Evolutionary conservation across 129 eudicot genomes (phyloP), one percentile per base, ranked within the genome.

Genomic region (Tagetes erecta): DNA sequence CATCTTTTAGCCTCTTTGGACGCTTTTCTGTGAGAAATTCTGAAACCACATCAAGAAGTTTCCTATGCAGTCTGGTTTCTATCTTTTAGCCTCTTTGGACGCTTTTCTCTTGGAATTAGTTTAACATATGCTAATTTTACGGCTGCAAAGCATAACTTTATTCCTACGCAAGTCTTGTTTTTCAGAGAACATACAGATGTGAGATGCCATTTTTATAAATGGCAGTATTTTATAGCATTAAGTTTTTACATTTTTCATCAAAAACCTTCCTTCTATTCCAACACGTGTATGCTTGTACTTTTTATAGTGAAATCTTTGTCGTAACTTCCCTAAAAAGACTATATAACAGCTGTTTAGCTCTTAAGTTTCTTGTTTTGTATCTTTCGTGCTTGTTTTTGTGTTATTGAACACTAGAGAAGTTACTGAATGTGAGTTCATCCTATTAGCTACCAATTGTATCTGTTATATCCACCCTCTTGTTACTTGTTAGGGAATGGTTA

Each of bases 31-130:
- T 1, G 58, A 51, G 58, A 30, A 51, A 51, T 51, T 51, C 5
- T 27, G 30, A 50, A 51, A 51, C 57, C 8, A 7, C 13, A 36
- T 20, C 37, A 56, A 56, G 63, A 56, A 56, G 9, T 27, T 27
- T 56, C 12, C 4, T 56, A 46, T 46, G 73, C 73, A 47, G 59
- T 47, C 44, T 68, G 59, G 30, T 68, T 47, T 68, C 59, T 68
- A 47, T 47, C 73, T 47, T 31, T 47, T 30, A 20, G 27, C 27
- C 27, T 20, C 27, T 20, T 20, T 20, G 27, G 27, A 20, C 27
- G 27, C 27, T 30, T 68, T 47, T 45, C 47, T 35, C 66, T 7
- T 14, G 35, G 8, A 20, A 55, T 55, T 55, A 14, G 60, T 55
- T 27, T 27, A 20, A 27, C 60, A 3, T 20, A 55, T 55, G 8